Conservation (phyloP, 768 basidiomycete genomes). For the Tremella mesenterica region DNA sequence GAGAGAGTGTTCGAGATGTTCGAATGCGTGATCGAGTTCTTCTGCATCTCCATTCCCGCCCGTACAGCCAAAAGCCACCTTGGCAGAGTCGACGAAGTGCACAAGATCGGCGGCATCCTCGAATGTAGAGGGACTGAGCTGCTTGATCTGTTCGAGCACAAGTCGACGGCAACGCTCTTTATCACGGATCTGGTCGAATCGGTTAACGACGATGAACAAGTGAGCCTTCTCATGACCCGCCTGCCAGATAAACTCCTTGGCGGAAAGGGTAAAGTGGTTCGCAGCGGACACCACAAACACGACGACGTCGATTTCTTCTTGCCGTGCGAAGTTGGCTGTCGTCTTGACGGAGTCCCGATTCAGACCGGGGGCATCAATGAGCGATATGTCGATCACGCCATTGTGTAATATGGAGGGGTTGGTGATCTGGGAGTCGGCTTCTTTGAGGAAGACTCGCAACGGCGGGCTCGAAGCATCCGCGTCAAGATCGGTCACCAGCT, state of each 20-base stretch:
- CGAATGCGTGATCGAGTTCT: slow-evolving; percentile 53
- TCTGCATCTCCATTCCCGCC: slow-evolving; percentile 56
- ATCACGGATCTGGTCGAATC: slow-evolving; percentile 89
- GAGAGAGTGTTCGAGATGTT: slow-evolving; percentile 77
- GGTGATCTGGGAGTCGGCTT: slow-evolving; percentile 55
- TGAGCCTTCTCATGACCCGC: slow-evolving; percentile 96
- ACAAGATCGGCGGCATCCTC: slow-evolving; percentile 87
- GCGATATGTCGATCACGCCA: slow-evolving; percentile 91
- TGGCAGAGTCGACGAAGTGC: slow-evolving; percentile 91
- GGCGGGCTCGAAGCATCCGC: slow-evolving; percentile 52
- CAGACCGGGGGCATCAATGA: slow-evolving; percentile 95
- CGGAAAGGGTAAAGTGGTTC: slow-evolving; percentile 95
- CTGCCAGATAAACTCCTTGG: slow-evolving; percentile 84
- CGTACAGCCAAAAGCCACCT: slow-evolving; percentile 39
- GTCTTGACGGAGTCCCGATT: slow-evolving; percentile 93
- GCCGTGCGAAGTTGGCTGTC: slow-evolving; percentile 86
- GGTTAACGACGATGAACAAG: slow-evolving; percentile 97
- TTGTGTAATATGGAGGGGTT: slow-evolving; percentile 83
- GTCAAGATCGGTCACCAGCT: slow-evolving; percentile 67
- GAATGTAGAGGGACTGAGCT: slow-evolving; percentile 82
- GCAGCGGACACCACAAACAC: slow-evolving; percentile 97
- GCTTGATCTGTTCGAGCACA: slow-evolving; percentile 87
- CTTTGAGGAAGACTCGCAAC: slow-evolving; percentile 81
- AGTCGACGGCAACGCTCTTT: slow-evolving; percentile 82
- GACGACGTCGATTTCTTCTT: slow-evolving; percentile 96